Evolutionary conservation across 805 yeast genomes (phyloP).

Genomic region (Ogataea zsoltii): DNA sequence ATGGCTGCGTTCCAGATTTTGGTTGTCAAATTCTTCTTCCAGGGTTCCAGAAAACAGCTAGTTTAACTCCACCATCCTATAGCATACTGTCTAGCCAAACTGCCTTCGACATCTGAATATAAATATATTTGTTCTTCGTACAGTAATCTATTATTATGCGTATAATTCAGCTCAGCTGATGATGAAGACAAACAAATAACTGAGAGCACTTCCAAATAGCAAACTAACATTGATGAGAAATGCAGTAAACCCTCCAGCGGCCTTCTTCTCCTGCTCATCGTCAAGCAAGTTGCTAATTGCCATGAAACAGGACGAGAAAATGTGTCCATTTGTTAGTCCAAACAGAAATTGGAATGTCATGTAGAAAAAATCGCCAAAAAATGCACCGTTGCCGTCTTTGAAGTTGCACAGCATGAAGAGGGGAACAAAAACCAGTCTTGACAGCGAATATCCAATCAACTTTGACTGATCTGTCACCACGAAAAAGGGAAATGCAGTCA

Average conservation of each 20-base stretch:
- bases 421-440: conserved; percentile 65
- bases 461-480: conserved; percentile 44
- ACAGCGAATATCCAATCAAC: conserved; percentile 54
- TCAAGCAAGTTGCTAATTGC: conserved; percentile 26
- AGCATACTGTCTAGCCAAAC: background rate
- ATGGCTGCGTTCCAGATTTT: conserved; percentile 71
- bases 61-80: conserved; percentile 37
- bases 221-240: conserved; percentile 78
- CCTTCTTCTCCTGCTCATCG: conserved; percentile 68
- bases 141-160: background rate
- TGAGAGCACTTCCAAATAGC: conserved; percentile 72
- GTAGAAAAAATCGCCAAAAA: conserved; percentile 64
- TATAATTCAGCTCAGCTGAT: conserved; percentile 6
- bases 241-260: conserved; percentile 93
- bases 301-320: conserved; percentile 70
- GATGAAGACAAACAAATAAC: conserved; percentile 60
- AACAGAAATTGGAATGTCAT: conserved; percentile 69
- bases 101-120: background rate
- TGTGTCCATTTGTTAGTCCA: conserved; percentile 88
- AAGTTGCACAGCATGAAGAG: conserved; percentile 69
- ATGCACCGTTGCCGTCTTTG: conserved; percentile 40
- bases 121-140: background rate
- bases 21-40: conserved; percentile 70
- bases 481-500: conserved; percentile 52
- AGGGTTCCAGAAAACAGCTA: conserved; percentile 66